Evolutionary conservation across 179 eudicot genomes (phyloP).

Genomic region (Vitellaria paradoxa): DNA sequence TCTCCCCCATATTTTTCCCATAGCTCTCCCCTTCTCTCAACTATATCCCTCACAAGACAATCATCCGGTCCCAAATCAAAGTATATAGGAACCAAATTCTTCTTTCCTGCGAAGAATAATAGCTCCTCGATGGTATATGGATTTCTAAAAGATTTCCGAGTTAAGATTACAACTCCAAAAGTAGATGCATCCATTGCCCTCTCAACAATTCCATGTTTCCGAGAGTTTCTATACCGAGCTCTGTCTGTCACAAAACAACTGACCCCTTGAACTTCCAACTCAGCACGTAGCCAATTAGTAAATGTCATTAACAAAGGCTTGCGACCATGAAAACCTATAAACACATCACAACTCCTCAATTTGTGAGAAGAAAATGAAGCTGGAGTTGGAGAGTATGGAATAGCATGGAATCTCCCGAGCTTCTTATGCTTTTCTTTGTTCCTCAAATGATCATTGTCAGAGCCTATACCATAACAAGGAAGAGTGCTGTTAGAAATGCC

Average conservation of each 20-base stretch:
- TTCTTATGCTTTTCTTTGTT: slow-evolving; percentile 56
- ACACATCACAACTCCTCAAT: slow-evolving; percentile 82
- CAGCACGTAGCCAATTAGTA: slow-evolving; percentile 85
- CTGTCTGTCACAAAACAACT: slow-evolving; percentile 82
- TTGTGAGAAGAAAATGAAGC: slow-evolving; percentile 59
- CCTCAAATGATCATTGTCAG: slow-evolving; percentile 43
- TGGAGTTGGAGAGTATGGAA: slow-evolving; percentile 45
- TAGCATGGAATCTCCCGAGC: slow-evolving; percentile 41
- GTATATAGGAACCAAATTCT: slow-evolving; percentile 79
- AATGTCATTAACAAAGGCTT: slow-evolving; percentile 62
- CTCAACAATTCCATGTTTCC: slow-evolving; percentile 72
- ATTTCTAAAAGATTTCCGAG: slow-evolving; percentile 79
- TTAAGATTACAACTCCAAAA: slow-evolving; percentile 84
- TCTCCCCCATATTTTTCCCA: slow-evolving; percentile 84
- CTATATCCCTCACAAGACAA: slow-evolving; percentile 70
- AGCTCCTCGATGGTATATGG: slow-evolving; percentile 91
- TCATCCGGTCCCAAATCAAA: slow-evolving; percentile 70
- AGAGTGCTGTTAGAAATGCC: slow-evolving; percentile 47
- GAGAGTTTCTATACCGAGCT: slow-evolving; percentile 66
- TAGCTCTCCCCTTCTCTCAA: slow-evolving; percentile 76
- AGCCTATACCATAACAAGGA: slow-evolving; percentile 39
- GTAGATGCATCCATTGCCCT: slow-evolving; percentile 85
- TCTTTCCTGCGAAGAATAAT: slow-evolving; percentile 79
- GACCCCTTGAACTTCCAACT: slow-evolving; percentile 84
- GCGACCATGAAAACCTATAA: slow-evolving; percentile 75